Percentiles rank a stretch among this genome's conserved stretches.
phyloP scores from a whole-genome alignment of 129 eudicot genomes.

The Kitagawia praeruptora region DNA sequence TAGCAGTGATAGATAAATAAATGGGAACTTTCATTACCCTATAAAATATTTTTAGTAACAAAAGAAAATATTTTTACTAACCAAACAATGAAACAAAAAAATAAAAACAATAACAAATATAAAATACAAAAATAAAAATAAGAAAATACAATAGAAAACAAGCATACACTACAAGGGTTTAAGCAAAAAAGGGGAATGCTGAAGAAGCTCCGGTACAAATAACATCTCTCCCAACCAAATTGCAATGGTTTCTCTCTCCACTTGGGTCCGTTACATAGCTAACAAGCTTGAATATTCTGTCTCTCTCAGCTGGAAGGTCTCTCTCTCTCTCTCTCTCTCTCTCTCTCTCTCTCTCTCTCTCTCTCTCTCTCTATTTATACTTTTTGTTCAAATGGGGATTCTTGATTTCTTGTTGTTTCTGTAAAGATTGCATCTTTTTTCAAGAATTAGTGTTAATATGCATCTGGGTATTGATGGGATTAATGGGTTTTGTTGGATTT shows the following conservation, averaged over 20 bases:
- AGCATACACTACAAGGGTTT: slow-evolving; percentile 9
- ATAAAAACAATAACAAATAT: too few species aligned
- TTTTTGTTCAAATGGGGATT: not conserved
- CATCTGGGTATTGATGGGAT: not conserved
- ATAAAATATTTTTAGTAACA: too few species aligned
- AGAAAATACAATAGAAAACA: not conserved
- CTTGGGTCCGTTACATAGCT: slow-evolving; percentile 54
- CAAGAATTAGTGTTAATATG: not conserved
- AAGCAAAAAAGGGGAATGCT: slow-evolving; percentile 10
- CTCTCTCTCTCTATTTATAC: not conserved
- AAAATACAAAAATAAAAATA: not conserved
- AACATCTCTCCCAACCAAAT: not conserved
- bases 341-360: not conserved
- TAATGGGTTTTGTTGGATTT: slow-evolving; percentile 7
- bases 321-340: not conserved
- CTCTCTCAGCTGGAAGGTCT: slow-evolving; percentile 41
- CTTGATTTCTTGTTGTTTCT: not conserved
- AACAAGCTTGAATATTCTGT: slow-evolving; percentile 51
- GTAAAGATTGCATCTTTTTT: not conserved
- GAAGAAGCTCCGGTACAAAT: slow-evolving; percentile 11
- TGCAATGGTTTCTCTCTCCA: slow-evolving; percentile 49
- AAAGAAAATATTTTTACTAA: not conserved
- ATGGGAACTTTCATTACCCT: too few species aligned
- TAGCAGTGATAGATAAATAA: too few species aligned
- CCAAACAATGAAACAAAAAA: not conserved